These are phyloP conservation scores for Myriosclerotinia duriaeana DNA, from an alignment of 2,329 filamentous ascomycete genomes.

Conservation along the genomic window DNA sequence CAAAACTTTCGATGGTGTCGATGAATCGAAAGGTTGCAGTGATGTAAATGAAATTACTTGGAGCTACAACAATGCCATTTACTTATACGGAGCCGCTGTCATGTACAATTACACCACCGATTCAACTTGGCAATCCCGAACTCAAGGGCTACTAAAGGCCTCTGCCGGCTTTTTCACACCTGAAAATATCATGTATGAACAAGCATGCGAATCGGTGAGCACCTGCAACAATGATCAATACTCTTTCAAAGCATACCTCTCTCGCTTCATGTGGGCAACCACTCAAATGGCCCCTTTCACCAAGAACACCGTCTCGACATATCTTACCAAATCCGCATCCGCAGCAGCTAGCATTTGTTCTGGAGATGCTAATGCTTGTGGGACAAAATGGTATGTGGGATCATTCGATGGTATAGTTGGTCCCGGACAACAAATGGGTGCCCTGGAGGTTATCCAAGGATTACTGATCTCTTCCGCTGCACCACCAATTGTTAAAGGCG, in stretches of 20 bases:
- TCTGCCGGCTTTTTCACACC: constrained; percentile 55
- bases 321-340: constrained; percentile 52
- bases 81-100: constrained; percentile 62
- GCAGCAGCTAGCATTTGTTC: constrained; percentile 59
- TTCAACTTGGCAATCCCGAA: constrained; percentile 55
- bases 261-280: constrained; percentile 62
- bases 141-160: constrained; percentile 53
- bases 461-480: constrained; percentile 49
- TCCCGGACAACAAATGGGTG: constrained; percentile 64
- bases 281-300: constrained; percentile 58
- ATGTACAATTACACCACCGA: constrained; percentile 60
- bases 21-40: constrained; percentile 52
- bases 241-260: constrained; percentile 67
- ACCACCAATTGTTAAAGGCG: constrained; percentile 22
- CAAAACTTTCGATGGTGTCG: constrained; percentile 56
- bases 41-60: constrained; percentile 56
- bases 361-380: constrained; percentile 56
- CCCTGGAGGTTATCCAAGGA: constrained; percentile 62
- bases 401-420: constrained; percentile 56
- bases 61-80: constrained; percentile 65
- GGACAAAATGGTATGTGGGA: constrained; percentile 59
- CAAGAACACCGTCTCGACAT: constrained; percentile 46
- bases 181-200: constrained; percentile 63
- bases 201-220: constrained; percentile 59
- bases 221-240: constrained; percentile 63